Percentiles rank a stretch among this genome's conserved stretches.
phyloP scores from a whole-genome alignment of 2,329 filamentous ascomycete species.

The Rhynchosporium graminicola region DNA sequence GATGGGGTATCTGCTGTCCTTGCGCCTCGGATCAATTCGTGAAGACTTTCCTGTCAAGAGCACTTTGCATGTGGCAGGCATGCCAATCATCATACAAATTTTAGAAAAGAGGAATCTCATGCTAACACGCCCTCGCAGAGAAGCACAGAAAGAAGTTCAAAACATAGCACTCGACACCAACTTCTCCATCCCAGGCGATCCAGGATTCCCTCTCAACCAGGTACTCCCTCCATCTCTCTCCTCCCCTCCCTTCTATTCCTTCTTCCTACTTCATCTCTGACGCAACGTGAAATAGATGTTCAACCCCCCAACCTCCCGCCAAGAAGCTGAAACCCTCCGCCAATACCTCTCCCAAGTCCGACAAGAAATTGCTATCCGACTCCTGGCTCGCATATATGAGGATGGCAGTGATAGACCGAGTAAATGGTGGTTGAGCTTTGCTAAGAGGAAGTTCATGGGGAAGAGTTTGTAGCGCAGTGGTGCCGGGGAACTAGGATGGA shows the following conservation, averaged over 20 bases:
- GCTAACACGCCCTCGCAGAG: slow-evolving; percentile 38
- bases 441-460: slow-evolving; percentile 99
- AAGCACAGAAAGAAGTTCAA: slow-evolving; percentile 73
- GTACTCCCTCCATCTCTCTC: slow-evolving; percentile 40
- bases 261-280: background rate
- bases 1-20: background rate
- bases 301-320: slow-evolving; percentile 81
- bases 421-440: slow-evolving; percentile 98
- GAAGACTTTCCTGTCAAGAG: background rate
- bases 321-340: slow-evolving; percentile 84
- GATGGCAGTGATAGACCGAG: slow-evolving; percentile 72
- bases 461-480: slow-evolving; percentile 67
- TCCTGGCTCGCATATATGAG: slow-evolving; percentile 85
- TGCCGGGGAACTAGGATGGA: background rate
- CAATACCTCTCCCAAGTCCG: slow-evolving; percentile 91
- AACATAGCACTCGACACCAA: slow-evolving; percentile 90
- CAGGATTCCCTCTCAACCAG: slow-evolving; percentile 91
- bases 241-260: background rate
- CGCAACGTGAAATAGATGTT: slow-evolving; percentile 62
- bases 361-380: slow-evolving; percentile 81
- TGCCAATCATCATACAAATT: background rate
- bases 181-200: slow-evolving; percentile 93
- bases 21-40: background rate
- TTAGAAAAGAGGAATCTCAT: background rate
- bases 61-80: background rate